Conservation (phyloP, 257 asterid species). For the Forsythia suspensa region DNA sequence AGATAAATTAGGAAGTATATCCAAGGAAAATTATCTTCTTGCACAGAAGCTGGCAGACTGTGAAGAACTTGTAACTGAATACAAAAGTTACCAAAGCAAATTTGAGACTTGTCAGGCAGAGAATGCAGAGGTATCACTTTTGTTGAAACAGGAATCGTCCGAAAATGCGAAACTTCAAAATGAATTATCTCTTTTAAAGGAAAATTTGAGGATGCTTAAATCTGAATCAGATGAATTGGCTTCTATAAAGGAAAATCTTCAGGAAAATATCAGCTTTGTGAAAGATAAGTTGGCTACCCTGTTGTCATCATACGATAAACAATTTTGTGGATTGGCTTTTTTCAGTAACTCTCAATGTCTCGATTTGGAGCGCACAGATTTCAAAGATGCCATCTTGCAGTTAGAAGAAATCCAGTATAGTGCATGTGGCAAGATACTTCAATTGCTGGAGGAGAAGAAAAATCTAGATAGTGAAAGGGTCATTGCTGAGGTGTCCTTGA, state of each 20-base stretch:
- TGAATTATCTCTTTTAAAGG: conserved; percentile 51
- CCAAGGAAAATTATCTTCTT: conserved; percentile 57
- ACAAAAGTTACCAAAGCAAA: conserved; percentile 41
- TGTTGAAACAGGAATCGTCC: conserved; percentile 51
- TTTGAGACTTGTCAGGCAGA: conserved; percentile 67
- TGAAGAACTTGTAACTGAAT: conserved; percentile 44
- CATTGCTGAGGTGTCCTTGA: conserved; percentile 52
- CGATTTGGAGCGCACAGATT: conserved; percentile 34
- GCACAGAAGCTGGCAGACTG: conserved; percentile 51
- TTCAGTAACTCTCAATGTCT: conserved; percentile 24
- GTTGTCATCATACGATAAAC: conserved; percentile 43
- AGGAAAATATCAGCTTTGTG: conserved; percentile 45
- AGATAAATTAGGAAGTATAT: conserved; percentile 48
- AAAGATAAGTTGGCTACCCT: conserved; percentile 51
- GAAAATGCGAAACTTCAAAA: conserved; percentile 51
- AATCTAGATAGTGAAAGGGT: conserved; percentile 56
- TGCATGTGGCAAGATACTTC: conserved; percentile 40
- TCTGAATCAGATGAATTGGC: conserved; percentile 52
- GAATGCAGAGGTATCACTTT: conserved; percentile 58
- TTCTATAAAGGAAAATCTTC: conserved; percentile 53
- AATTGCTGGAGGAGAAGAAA: conserved; percentile 65
- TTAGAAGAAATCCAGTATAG: conserved; percentile 67
- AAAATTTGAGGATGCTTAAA: conserved; percentile 42
- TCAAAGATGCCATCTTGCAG: conserved; percentile 48
- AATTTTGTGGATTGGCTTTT: conserved; percentile 29